These are phyloP conservation scores for Choiromyces venosus DNA, from an alignment of 495 filamentous ascomycete species.

Conservation along the genomic window DNA sequence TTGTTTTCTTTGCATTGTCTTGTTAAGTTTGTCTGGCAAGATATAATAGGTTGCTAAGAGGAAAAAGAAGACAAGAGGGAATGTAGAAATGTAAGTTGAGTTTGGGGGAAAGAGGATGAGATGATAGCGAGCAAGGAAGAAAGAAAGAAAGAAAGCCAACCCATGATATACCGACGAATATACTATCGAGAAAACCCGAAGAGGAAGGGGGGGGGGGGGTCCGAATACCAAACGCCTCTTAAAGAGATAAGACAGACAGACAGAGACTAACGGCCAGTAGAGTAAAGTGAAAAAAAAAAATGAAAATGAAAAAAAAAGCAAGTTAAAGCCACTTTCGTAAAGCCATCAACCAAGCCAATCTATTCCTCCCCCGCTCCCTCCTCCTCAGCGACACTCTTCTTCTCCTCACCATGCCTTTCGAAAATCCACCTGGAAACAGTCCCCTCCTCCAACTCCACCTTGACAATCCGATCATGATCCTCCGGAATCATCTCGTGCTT, in stretches of 20 bases:
- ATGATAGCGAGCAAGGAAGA: background rate
- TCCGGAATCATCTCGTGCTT: constrained; percentile 79
- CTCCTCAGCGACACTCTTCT: background rate
- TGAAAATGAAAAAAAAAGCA: constrained; percentile 9
- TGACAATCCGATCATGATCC: constrained; percentile 52
- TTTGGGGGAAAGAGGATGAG: background rate
- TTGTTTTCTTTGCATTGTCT: too few species aligned
- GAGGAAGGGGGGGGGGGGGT: background rate
- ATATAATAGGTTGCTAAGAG: too few species aligned
- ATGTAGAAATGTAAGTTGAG: background rate
- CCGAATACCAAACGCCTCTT: background rate
- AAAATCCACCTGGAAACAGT: constrained; percentile 63
- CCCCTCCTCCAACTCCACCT: constrained; percentile 55
- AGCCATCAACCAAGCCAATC: constrained; percentile 5
- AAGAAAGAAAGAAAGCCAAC: background rate
- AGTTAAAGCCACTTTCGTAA: constrained; percentile 7
- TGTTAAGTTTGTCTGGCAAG: too few species aligned
- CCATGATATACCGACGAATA: background rate
- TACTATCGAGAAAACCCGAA: background rate
- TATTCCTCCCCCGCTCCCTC: constrained; percentile 17
- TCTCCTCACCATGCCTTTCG: constrained; percentile 6
- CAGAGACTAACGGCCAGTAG: background rate
- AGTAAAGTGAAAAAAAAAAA: constrained; percentile 19
- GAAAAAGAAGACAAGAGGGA: too few species aligned
- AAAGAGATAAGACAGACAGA: background rate